These are phyloP conservation scores for Platanthera guangdongensis DNA, from an alignment of 106 monocot species.

Conservation along the genomic window DNA sequence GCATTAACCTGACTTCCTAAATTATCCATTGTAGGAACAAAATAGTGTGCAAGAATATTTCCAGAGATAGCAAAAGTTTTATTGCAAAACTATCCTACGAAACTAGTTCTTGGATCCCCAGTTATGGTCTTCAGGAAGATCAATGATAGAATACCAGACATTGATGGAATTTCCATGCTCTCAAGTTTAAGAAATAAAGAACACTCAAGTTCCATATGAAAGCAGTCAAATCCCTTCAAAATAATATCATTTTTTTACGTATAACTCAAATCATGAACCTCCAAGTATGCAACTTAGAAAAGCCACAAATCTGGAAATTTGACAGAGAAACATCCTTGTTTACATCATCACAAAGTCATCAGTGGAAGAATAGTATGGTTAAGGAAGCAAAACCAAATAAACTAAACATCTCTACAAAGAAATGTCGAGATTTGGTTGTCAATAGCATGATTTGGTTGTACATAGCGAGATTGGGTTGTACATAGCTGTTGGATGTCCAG, in stretches of 20 bases:
- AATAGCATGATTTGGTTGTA: no score
- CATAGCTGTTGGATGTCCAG: no score
- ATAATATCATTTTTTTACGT: background rate
- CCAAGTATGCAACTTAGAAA: background rate
- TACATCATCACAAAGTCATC: background rate
- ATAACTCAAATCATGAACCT: no score
- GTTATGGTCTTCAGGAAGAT: conserved; percentile 5
- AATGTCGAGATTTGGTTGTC: background rate
- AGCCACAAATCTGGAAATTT: background rate
- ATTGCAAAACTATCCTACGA: conserved; percentile 26
- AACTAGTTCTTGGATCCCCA: conserved; percentile 37
- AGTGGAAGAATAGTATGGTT: background rate
- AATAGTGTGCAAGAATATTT: conserved; percentile 27
- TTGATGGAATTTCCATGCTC: conserved; percentile 2
- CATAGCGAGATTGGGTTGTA: no score
- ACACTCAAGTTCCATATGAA: background rate
- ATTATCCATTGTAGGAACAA: conserved; percentile 49
- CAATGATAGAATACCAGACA: background rate
- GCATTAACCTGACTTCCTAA: conserved; percentile 25
- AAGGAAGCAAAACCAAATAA: no score
- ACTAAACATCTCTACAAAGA: background rate
- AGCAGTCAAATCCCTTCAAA: background rate
- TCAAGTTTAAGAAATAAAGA: background rate
- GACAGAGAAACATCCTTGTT: background rate
- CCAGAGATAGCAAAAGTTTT: conserved; percentile 10